Evolutionary conservation across 352 stramenopile genomes (phyloP).

Genomic region (Globisporangium paddicum): DNA sequence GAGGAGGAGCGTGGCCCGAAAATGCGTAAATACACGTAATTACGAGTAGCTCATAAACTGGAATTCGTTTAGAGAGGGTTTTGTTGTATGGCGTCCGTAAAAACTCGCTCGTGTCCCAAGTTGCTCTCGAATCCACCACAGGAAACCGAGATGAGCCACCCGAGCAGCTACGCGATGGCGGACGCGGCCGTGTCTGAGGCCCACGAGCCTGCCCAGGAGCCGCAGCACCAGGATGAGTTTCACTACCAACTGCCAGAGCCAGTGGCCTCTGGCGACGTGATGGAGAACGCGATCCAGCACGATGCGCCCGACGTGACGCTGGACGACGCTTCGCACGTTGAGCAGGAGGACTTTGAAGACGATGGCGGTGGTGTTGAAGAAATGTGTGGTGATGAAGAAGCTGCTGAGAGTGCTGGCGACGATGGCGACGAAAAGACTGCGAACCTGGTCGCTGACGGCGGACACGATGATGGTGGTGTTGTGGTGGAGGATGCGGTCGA

Average conservation of each 20-base stretch:
- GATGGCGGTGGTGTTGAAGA: not conserved
- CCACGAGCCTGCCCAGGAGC: not conserved
- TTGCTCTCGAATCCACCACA: not conserved
- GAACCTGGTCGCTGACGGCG: not conserved
- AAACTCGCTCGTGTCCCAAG: not conserved
- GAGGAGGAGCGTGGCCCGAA: not conserved
- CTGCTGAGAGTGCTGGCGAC: not conserved
- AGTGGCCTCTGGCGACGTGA: not conserved
- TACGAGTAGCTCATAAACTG: not conserved
- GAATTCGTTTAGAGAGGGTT: constrained; percentile 1
- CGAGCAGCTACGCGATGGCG: constrained; percentile 4
- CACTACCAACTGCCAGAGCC: not conserved
- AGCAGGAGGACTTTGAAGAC: not conserved
- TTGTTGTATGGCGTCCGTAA: not conserved
- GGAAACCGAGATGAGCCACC: not conserved
- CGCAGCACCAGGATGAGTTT: not conserved
- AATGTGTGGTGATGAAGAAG: not conserved
- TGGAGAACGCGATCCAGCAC: not conserved
- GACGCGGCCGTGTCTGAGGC: not conserved
- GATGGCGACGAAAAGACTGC: not conserved
- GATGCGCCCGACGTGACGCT: not conserved
- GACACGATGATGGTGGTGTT: not conserved
- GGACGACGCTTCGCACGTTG: constrained; percentile 4
- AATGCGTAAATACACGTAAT: not conserved
- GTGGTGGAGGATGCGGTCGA: not conserved